Base-by-base conservation (phyloP, 2,329 filamentous ascomycete species). In the Cladophialophora immunda region DNA sequence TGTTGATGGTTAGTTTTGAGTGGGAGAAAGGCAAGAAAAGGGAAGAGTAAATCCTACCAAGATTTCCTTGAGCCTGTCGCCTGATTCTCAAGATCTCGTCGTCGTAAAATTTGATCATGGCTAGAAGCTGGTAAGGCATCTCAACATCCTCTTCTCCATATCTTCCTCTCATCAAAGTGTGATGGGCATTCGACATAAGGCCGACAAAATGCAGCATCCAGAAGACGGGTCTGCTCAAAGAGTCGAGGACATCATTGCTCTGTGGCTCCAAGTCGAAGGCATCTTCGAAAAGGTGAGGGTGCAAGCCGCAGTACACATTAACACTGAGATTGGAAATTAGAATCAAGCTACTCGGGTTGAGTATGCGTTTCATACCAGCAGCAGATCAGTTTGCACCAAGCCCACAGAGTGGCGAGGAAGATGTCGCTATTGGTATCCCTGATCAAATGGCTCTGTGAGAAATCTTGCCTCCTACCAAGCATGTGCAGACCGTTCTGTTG, bases 141-240 rank as follows among this genome's bases (percentile, higher is more conserved):
- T 64, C 58, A n/a, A 54, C 41, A n/a, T 53, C 17, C 27, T 62
- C 25, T 30, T 54, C 58, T 19, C 50, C 58, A 30, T 53, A 62
- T 17, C 50, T n/a, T 4, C 34, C 30, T 27, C 19, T 54, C 22
- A 54, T 53, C 25, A 54, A 36, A 27, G 58, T 54, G 13, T 36
- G 19, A 27, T 36, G 27, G 7, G 45, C 38, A 34, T 30, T 38
- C 8, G 41, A 52, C 9, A 27, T 19, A 19, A 62, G 27, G 19
- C 22, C 47, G n/a, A 55, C 63, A 22, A 65, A 60, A 22, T 30
- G 52, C 17, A 60, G 63, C 56, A 65, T 65, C 63, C 63, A 65
- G 34, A 45, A 56, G 25, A 60, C 55, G 25, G 41, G 52, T 15
- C 30, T 22, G 25, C 38, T 29, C 8, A 27, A 8, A 22, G 30